Evolutionary conservation across 768 basidiomycete species (phyloP).

Genomic region (Boletus vinaceobasis): DNA sequence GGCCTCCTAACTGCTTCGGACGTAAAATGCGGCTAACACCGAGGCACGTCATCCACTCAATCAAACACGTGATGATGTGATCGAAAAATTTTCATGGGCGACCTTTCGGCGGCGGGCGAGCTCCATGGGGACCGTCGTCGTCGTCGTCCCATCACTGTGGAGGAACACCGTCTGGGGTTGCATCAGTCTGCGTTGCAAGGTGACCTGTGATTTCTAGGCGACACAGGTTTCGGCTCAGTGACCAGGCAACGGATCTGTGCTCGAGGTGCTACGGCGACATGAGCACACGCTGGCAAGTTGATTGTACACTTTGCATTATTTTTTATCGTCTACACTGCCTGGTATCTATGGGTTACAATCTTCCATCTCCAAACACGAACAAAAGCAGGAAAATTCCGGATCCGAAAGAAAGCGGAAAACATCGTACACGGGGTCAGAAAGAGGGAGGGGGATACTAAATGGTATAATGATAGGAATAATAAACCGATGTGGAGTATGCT

Average conservation of each 20-base stretch:
- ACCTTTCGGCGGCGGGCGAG: too few species aligned
- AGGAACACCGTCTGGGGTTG: not conserved
- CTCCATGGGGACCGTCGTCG: not conserved
- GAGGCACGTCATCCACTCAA: not conserved
- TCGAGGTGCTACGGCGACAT: not conserved
- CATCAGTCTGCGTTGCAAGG: not conserved
- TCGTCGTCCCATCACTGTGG: not conserved
- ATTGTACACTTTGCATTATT: not conserved
- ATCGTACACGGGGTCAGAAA: not conserved
- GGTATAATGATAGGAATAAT: conserved; percentile 28
- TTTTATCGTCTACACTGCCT: conserved; percentile 14
- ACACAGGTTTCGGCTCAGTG: not conserved
- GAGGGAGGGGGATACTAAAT: not conserved
- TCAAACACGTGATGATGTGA: conserved; percentile 6
- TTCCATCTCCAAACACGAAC: not conserved
- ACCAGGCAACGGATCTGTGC: conserved; percentile 2
- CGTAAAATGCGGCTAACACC: conserved; percentile 3
- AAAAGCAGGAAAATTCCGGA: not conserved
- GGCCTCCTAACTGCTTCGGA: conserved; percentile 1
- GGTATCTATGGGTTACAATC: conserved; percentile 16
- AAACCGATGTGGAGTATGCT: conserved; percentile 16
- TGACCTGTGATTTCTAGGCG: not conserved
- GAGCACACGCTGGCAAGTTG: too few species aligned
- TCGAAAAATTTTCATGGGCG: not conserved
- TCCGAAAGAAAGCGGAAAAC: not conserved